phyloP scores from a whole-genome alignment of 1,284 basidiomycete species.

The Trichosporon coremiiforme region DNA sequence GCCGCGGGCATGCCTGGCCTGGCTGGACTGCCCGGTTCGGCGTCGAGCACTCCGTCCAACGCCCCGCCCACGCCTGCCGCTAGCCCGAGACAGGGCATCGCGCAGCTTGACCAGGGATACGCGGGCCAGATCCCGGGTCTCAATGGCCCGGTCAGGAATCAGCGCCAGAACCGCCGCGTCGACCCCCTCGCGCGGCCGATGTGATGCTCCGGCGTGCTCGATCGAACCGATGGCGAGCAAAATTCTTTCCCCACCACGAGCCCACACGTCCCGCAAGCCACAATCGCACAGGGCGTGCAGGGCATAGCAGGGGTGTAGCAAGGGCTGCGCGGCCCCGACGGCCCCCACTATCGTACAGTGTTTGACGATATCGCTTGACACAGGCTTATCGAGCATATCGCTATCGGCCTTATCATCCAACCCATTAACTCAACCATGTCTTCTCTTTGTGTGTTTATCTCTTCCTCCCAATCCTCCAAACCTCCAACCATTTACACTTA shows the following conservation, averaged over 20 bases:
- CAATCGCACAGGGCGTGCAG: too few species aligned
- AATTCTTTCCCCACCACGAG: too few species aligned
- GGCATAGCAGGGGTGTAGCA: too few species aligned
- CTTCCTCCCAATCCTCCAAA: too few species aligned
- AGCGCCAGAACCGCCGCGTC: background rate
- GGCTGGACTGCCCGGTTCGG: background rate
- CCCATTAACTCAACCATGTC: background rate
- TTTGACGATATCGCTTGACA: background rate
- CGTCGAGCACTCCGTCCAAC: background rate
- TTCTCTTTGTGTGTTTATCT: background rate
- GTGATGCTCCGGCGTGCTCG: background rate
- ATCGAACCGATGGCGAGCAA: background rate
- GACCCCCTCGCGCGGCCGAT: conserved; percentile 4
- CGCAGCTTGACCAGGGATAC: conserved; percentile 16
- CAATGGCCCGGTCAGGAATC: conserved; percentile 1
- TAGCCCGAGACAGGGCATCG: conserved; percentile 12
- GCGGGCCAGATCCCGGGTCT: background rate
- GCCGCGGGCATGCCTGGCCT: background rate
- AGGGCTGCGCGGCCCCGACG: too few species aligned
- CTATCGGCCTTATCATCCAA: background rate
- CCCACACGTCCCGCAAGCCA: too few species aligned
- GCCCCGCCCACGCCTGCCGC: conserved; percentile 11
- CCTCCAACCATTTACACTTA: background rate
- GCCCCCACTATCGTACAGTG: background rate
- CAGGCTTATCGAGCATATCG: background rate